Evolutionary conservation across 371 early-diverging fungal genomes (phyloP), one percentile per base, ranked within the genome.

Genomic region (Dentiscutata heterogama): DNA sequence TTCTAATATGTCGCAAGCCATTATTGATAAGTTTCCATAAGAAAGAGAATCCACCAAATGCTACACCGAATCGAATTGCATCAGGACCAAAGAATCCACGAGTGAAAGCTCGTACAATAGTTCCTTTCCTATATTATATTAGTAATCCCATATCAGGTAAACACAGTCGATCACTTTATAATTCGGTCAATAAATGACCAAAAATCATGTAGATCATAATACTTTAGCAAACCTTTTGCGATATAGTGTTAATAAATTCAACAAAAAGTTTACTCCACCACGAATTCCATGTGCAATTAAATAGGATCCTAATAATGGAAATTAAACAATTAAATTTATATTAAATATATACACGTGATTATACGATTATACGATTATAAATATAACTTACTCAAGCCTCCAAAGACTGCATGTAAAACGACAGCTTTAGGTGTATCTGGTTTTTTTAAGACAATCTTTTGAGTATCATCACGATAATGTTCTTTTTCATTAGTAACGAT

Each of bases 21-120:
- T 94, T 94, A 83, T 92, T 93, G 81, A 94, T 86, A 10, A 92
- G 86, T 82, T 94, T 94, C 94, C 94, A 95, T 16, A 93, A 80
- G 53, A 94, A 89, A 31, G 94, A 89, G 85, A 94, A 95, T 54
- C 86, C 86, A 5, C 94, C 95, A 88, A 94, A 89, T 90, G 92
- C 93, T 61, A 87, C 87, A 51, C 91, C 95, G 84, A 94, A 94
- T 25, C 94, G 92, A 50, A 90, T 11, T 39, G 88, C 86, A 63
- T 90, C 91, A 20, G 83, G 84, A 53, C 90, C 90, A 68, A 85
- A 87, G 72, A 91, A 90, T 0, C 91, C 88, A 10, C 87, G 88
- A 71, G 84, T 83, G 25, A 90, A 71, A 25, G 89, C 86, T 50
- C 82, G 60, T 4, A 82, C 78, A 35, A 90, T 79, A 2, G 89